Evolutionary conservation across 495 filamentous ascomycete species (phyloP).

Genomic region (Aspergillus campestris): DNA sequence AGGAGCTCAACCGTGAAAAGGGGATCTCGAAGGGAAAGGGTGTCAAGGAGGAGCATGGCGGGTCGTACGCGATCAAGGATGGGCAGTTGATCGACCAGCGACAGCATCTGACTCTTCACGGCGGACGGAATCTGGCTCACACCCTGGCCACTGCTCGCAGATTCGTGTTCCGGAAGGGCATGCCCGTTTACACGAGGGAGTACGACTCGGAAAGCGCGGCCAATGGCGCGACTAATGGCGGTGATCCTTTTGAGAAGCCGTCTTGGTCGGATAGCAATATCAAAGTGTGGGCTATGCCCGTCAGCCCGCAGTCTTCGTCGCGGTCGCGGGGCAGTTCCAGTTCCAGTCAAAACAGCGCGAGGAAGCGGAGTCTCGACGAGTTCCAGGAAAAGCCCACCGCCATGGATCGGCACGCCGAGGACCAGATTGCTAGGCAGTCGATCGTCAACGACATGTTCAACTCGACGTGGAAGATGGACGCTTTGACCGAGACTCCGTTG

Average conservation of each 20-base stretch:
- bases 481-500: slow-evolving; percentile 54
- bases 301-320: slow-evolving; percentile 25
- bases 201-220: slow-evolving; percentile 37
- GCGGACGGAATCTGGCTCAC: slow-evolving; percentile 68
- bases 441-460: slow-evolving; percentile 76
- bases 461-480: slow-evolving; percentile 64
- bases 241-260: slow-evolving; percentile 42
- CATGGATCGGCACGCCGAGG: slow-evolving; percentile 20
- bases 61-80: slow-evolving; percentile 4
- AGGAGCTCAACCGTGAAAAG: slow-evolving; percentile 24
- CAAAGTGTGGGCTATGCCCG: slow-evolving; percentile 71
- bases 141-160: slow-evolving; percentile 69
- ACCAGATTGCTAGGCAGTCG: slow-evolving; percentile 45
- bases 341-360: slow-evolving; percentile 25
- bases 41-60: slow-evolving; percentile 4
- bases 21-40: slow-evolving; percentile 14
- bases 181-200: slow-evolving; percentile 63
- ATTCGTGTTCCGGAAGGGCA: slow-evolving; percentile 80
- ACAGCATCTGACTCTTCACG: slow-evolving; percentile 57
- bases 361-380: slow-evolving; percentile 58
- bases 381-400: slow-evolving; percentile 27
- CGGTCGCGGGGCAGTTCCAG: slow-evolving; percentile 1
- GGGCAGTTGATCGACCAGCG: slow-evolving; percentile 5
- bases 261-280: slow-evolving; percentile 69
- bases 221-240: slow-evolving; percentile 8